A percentile compares a stretch with the other conserved stretches of the same genome.
phyloP scores from a whole-genome alignment of 805 yeast genomes.

The Candida hispaniensis region DNA sequence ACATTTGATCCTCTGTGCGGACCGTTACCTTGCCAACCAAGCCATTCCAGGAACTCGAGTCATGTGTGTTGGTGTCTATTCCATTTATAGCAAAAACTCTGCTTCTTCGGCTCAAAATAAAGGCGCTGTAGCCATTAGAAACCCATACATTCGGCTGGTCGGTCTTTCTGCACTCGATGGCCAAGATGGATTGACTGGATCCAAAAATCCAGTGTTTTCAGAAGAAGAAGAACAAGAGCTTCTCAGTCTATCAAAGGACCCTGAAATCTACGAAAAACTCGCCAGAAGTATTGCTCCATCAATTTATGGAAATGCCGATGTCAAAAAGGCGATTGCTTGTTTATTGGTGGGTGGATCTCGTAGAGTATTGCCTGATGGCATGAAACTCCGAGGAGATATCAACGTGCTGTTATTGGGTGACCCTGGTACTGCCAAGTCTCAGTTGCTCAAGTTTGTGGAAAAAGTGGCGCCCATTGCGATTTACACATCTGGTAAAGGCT shows the following conservation, averaged over 20 bases:
- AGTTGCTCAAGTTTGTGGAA: slow-evolving; percentile 86
- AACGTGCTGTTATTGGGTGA: slow-evolving; percentile 90
- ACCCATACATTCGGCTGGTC: slow-evolving; percentile 77
- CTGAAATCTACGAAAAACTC: slow-evolving; percentile 77
- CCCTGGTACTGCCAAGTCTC: slow-evolving; percentile 99
- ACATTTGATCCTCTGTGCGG: slow-evolving; percentile 76
- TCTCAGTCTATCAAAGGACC: slow-evolving; percentile 64
- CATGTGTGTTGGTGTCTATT: slow-evolving; percentile 83
- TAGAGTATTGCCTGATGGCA: slow-evolving; percentile 86
- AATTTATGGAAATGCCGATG: slow-evolving; percentile 86
- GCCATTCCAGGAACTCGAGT: slow-evolving; percentile 95
- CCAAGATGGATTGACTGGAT: slow-evolving; percentile 5
- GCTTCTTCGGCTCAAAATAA: no score
- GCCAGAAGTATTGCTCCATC: slow-evolving; percentile 91
- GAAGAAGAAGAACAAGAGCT: slow-evolving; percentile 95
- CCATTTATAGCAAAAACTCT: slow-evolving; percentile 53
- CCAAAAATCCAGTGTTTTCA: slow-evolving; percentile 58
- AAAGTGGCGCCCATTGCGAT: slow-evolving; percentile 90
- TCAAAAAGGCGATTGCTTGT: slow-evolving; percentile 88
- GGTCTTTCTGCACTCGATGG: slow-evolving; percentile 54
- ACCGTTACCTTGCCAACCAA: slow-evolving; percentile 77
- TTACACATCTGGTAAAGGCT: slow-evolving; percentile 97
- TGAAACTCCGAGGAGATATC: slow-evolving; percentile 94
- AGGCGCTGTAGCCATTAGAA: slow-evolving; percentile 72
- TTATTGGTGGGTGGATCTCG: slow-evolving; percentile 89